A percentile compares a stretch with the other conserved stretches of the same genome.
Conservation (phyloP, 2,329 filamentous ascomycete genomes). For the Hysterium pulicare region DNA sequence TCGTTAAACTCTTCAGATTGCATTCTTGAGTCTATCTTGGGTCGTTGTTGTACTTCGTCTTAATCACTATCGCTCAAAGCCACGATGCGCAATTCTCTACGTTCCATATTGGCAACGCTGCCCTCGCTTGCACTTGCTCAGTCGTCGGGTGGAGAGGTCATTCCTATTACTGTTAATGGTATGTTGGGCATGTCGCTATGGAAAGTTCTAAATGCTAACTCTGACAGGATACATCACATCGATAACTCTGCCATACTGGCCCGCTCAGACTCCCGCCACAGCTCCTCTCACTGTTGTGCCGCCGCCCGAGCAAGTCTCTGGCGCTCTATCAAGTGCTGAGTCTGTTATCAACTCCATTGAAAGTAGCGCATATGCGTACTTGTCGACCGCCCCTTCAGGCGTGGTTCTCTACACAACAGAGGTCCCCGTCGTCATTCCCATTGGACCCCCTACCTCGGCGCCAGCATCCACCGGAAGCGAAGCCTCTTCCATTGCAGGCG, state of each 20-base stretch:
- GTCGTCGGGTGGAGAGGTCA: conserved; percentile 2
- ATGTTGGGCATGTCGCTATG: not conserved
- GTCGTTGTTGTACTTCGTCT: not conserved
- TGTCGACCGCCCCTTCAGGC: conserved; percentile 3
- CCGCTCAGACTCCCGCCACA: conserved; percentile 2
- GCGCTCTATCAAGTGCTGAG: conserved; percentile 2
- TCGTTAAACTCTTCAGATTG: not conserved
- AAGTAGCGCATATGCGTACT: conserved; percentile 3
- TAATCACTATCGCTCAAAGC: not conserved
- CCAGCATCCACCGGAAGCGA: not conserved
- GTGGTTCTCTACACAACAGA: conserved; percentile 4
- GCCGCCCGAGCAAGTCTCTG: conserved; percentile 1
- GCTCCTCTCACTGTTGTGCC: conserved; percentile 2
- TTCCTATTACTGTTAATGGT: conserved; percentile 4
- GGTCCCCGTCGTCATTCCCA: conserved; percentile 2
- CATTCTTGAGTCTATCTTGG: not conserved
- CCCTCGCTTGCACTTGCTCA: conserved; percentile 1
- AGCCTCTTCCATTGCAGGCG: not conserved
- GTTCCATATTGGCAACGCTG: conserved; percentile 1
- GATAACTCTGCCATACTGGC: conserved; percentile 4
- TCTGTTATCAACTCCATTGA: not conserved
- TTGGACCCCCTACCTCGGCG: conserved; percentile 1
- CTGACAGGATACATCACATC: conserved; percentile 1
- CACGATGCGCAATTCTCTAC: conserved; percentile 3
- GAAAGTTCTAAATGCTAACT: not conserved